phyloP scores from a whole-genome alignment of 768 basidiomycete species.

The Leccinum olivaceopallidum region DNA sequence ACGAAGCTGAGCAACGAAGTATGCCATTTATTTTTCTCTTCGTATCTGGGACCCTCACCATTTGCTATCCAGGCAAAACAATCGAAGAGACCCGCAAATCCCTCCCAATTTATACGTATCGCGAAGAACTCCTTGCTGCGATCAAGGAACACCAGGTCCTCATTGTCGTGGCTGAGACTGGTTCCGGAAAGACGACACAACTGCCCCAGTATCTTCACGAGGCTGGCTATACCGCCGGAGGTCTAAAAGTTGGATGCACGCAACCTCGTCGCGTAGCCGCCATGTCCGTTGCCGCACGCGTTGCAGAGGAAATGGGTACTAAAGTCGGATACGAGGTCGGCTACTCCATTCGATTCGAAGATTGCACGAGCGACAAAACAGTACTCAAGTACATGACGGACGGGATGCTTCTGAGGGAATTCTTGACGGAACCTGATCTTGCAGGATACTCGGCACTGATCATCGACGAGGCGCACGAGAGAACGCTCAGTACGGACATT shows the following conservation, averaged over 20 bases:
- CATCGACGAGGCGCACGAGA: conserved; percentile 98
- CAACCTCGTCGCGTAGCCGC: conserved; percentile 98
- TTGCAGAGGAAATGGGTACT: conserved; percentile 97
- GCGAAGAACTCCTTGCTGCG: conserved; percentile 85
- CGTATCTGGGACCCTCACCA: neutral
- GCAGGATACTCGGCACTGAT: conserved; percentile 94
- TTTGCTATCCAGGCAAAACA: conserved; percentile 56
- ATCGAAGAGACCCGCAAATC: conserved; percentile 95
- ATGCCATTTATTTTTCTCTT: conserved; percentile 12
- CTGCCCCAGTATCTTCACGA: conserved; percentile 98
- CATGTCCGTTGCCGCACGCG: conserved; percentile 99
- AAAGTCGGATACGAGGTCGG: conserved; percentile 98
- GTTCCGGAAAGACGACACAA: conserved; percentile 98
- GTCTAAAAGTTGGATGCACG: conserved; percentile 85
- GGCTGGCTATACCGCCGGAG: conserved; percentile 88
- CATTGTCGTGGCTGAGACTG: conserved; percentile 97
- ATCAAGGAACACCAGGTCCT: conserved; percentile 92
- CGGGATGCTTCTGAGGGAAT: conserved; percentile 96
- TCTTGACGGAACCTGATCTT: conserved; percentile 95
- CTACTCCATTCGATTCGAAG: conserved; percentile 99
- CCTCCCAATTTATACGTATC: conserved; percentile 88
- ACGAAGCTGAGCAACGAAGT: conserved; percentile 91
- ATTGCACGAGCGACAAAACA: conserved; percentile 99
- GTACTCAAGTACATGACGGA: conserved; percentile 99
- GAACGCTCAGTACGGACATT: conserved; percentile 97